Percentiles rank a stretch among this genome's conserved stretches.
Conservation (phyloP, 805 yeast species). For the Yueomyces sinensis region DNA sequence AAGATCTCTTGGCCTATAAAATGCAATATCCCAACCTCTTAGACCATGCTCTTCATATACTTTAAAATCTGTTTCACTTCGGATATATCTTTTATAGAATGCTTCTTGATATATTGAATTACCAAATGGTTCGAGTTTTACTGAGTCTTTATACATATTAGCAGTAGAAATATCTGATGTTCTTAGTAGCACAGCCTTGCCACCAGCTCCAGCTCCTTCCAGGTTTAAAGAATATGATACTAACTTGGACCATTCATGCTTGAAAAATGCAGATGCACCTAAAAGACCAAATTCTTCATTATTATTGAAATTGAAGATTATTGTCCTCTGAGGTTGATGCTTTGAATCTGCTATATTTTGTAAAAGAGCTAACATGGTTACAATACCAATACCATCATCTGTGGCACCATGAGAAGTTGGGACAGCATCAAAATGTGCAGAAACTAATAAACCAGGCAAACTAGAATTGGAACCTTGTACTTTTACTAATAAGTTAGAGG, state of each 20-base stretch:
- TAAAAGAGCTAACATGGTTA: slow-evolving; percentile 61
- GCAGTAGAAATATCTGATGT: slow-evolving; percentile 70
- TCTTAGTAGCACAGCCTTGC: slow-evolving; percentile 69
- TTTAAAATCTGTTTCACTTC: slow-evolving; percentile 77
- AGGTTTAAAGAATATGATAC: slow-evolving; percentile 61
- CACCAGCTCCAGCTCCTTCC: slow-evolving; percentile 92
- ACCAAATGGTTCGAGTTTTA: slow-evolving; percentile 53
- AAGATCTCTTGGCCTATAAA: slow-evolving; percentile 68
- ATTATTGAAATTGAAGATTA: slow-evolving; percentile 77
- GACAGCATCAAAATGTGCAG: slow-evolving; percentile 85
- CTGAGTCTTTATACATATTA: slow-evolving; percentile 39
- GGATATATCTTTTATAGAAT: slow-evolving; percentile 55
- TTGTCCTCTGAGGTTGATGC: slow-evolving; percentile 51
- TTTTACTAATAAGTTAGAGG: slow-evolving; percentile 68
- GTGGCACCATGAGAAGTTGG: slow-evolving; percentile 82
- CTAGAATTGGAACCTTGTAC: slow-evolving; percentile 47
- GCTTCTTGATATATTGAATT: slow-evolving; percentile 77
- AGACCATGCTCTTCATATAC: slow-evolving; percentile 55
- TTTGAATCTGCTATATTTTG: slow-evolving; percentile 28
- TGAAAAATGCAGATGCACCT: slow-evolving; percentile 65
- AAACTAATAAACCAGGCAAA: slow-evolving; percentile 55
- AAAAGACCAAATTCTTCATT: slow-evolving; percentile 79
- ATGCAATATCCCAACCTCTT: slow-evolving; percentile 83
- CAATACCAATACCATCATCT: slow-evolving; percentile 86
- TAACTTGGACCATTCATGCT: slow-evolving; percentile 57